Evolutionary conservation across 495 filamentous ascomycete genomes (phyloP).

Genomic region (Aspergillus affinis): DNA sequence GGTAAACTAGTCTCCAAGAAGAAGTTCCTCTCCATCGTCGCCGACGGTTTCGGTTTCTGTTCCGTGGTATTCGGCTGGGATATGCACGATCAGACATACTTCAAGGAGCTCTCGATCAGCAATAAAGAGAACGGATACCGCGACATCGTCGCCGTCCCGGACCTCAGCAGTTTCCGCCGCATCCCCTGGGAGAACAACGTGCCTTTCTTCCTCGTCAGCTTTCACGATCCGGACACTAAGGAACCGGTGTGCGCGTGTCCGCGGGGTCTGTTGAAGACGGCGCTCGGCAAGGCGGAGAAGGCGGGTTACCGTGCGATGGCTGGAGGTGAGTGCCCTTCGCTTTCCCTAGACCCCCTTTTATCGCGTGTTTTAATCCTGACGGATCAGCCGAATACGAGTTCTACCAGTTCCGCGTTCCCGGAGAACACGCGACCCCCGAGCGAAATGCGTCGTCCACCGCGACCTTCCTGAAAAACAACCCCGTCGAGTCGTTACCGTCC

Average conservation of each 20-base stretch:
- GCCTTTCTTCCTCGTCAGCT: slow-evolving; percentile 86
- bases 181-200: slow-evolving; percentile 90
- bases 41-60: slow-evolving; percentile 86
- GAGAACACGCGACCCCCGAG: slow-evolving; percentile 42
- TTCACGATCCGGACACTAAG: slow-evolving; percentile 54
- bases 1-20: slow-evolving; percentile 92
- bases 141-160: slow-evolving; percentile 77
- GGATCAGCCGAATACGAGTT: slow-evolving; percentile 91
- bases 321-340: slow-evolving; percentile 61
- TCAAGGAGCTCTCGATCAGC: slow-evolving; percentile 74
- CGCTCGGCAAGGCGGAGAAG: slow-evolving; percentile 62
- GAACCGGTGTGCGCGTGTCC: slow-evolving; percentile 79
- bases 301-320: slow-evolving; percentile 83
- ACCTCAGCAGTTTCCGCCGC: slow-evolving; percentile 72
- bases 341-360: too few relatives aligned
- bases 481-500: slow-evolving; percentile 66
- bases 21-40: slow-evolving; percentile 81
- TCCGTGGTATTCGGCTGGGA: slow-evolving; percentile 96
- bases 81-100: slow-evolving; percentile 89
- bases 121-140: slow-evolving; percentile 84
- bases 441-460: slow-evolving; percentile 72
- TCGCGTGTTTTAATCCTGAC: neutral
- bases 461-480: slow-evolving; percentile 69
- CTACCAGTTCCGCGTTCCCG: slow-evolving; percentile 82
- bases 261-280: slow-evolving; percentile 67